These are phyloP conservation scores for Letharia columbiana DNA, from an alignment of 495 filamentous ascomycete species.

Conservation along the genomic window DNA sequence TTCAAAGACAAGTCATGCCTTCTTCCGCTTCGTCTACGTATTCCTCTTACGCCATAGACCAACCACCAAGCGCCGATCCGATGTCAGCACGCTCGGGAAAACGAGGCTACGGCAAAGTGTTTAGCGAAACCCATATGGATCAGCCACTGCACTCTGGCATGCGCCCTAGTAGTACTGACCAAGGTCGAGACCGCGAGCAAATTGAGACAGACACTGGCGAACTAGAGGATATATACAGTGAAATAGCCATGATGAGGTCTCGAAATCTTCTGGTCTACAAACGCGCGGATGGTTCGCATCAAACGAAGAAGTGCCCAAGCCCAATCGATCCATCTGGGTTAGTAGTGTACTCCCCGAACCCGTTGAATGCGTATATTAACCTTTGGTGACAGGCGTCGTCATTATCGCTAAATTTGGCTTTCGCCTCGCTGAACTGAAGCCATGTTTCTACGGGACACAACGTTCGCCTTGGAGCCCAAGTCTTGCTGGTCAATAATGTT, in stretches of 20 bases:
- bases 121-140: slow-evolving; percentile 18
- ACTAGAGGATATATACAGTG: slow-evolving; percentile 18
- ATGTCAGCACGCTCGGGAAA: slow-evolving; percentile 16
- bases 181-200: slow-evolving; percentile 21
- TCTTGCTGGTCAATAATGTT: background rate
- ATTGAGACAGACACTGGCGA: slow-evolving; percentile 25
- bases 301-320: slow-evolving; percentile 26
- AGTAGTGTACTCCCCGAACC: background rate
- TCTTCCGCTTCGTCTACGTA: slow-evolving; percentile 12
- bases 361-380: background rate
- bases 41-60: background rate
- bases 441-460: background rate
- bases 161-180: slow-evolving; percentile 19
- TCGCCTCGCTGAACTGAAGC: background rate
- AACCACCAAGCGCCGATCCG: background rate
- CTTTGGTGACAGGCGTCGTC: slow-evolving; percentile 3
- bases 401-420: background rate
- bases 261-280: slow-evolving; percentile 19
- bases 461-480: too few relatives aligned
- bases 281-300: slow-evolving; percentile 25
- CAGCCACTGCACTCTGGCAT: slow-evolving; percentile 23
- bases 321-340: slow-evolving; percentile 14
- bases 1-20: slow-evolving; percentile 15
- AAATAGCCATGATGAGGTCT: slow-evolving; percentile 10
- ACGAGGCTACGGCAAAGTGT: slow-evolving; percentile 20